Percentiles rank a stretch among this genome's conserved stretches.
Evolutionary conservation across 805 yeast genomes (phyloP).

Genomic region (Barnettozyma populi): DNA sequence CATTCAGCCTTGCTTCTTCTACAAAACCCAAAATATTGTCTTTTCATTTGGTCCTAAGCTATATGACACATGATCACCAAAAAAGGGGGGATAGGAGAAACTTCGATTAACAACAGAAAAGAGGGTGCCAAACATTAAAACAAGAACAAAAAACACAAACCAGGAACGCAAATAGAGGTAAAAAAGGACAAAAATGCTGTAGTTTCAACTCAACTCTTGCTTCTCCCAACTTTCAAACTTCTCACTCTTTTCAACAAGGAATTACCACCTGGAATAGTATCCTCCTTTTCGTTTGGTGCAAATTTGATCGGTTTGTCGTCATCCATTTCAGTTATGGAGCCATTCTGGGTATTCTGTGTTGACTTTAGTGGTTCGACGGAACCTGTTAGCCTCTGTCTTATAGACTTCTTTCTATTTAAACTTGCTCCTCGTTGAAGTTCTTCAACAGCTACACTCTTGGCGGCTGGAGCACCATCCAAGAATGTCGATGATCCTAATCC

Average conservation of each 20-base stretch:
- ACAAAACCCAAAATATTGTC: neutral
- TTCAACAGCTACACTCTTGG: slow-evolving; percentile 38
- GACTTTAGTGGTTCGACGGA: slow-evolving; percentile 2
- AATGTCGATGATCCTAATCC: slow-evolving; percentile 93
- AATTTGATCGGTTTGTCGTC: slow-evolving; percentile 29
- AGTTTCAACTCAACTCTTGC: slow-evolving; percentile 4
- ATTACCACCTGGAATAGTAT: slow-evolving; percentile 31
- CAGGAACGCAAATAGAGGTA: neutral
- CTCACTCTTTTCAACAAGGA: slow-evolving; percentile 80
- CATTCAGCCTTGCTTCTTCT: no score
- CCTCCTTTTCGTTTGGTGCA: slow-evolving; percentile 24
- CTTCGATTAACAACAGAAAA: neutral
- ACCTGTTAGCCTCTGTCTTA: slow-evolving; percentile 55
- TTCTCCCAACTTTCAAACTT: slow-evolving; percentile 73
- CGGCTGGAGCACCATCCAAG: slow-evolving; percentile 93
- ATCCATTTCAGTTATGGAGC: slow-evolving; percentile 25
- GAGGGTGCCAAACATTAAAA: neutral
- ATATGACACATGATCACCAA: no score
- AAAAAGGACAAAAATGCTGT: neutral
- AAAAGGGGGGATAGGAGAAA: neutral
- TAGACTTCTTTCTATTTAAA: slow-evolving; percentile 77
- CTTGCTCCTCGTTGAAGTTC: slow-evolving; percentile 32
- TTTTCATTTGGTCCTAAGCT: neutral
- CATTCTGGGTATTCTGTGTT: neutral
- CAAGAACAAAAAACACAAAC: neutral